phyloP scores from a whole-genome alignment of 192 early-diverging fungal species.

The Coemansia sp. region DNA sequence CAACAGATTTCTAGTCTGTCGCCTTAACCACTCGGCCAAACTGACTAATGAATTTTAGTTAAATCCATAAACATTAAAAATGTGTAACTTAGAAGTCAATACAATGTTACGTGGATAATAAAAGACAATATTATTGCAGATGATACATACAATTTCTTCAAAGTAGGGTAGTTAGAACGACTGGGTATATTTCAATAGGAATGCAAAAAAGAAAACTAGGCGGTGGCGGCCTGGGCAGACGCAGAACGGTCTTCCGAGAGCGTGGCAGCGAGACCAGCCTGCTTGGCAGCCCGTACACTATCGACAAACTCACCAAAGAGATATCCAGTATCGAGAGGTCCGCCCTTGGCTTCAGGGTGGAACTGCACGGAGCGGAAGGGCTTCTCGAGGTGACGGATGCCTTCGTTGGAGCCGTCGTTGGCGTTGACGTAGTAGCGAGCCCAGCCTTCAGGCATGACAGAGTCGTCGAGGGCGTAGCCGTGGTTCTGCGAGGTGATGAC shows the following conservation, averaged over 20 bases:
- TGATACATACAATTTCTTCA: too few relatives aligned
- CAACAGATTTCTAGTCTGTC: conserved; percentile 59
- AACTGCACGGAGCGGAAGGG: conserved; percentile 89
- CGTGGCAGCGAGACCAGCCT: conserved; percentile 14
- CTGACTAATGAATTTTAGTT: neutral
- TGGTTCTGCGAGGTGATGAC: conserved; percentile 97
- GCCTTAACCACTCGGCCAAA: conserved; percentile 69
- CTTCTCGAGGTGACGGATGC: conserved; percentile 70
- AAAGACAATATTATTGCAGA: too few relatives aligned
- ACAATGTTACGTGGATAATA: too few relatives aligned
- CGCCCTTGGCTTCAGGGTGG: conserved; percentile 94
- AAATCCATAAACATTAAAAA: neutral
- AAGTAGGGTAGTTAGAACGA: too few relatives aligned
- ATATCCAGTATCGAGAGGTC: conserved; percentile 88
- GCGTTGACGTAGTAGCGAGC: conserved; percentile 88
- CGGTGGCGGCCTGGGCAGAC: conserved; percentile 15
- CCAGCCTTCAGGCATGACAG: conserved; percentile 68
- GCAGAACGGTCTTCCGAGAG: neutral
- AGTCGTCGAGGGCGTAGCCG: conserved; percentile 80
- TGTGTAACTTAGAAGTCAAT: too few relatives aligned
- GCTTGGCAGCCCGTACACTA: conserved; percentile 59
- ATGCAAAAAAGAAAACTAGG: neutral
- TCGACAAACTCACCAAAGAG: conserved; percentile 81
- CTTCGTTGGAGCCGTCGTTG: conserved; percentile 95
- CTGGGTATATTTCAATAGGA: too few relatives aligned